Evolutionary conservation across 2,329 filamentous ascomycete genomes (phyloP).

Genomic region (Nannizziopsis barbatae): DNA sequence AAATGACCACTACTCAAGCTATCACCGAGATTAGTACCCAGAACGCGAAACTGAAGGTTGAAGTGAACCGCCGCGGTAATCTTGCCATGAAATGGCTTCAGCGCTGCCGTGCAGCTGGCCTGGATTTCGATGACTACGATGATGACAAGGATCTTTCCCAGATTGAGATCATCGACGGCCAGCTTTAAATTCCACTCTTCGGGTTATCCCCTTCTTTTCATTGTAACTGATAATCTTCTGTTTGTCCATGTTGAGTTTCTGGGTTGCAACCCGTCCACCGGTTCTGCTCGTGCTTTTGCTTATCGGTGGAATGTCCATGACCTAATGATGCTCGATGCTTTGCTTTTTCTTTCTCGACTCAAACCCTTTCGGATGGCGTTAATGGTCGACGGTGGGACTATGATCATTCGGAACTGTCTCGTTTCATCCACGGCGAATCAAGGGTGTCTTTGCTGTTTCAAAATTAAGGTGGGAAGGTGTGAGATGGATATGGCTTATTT

Average conservation of each 20-base stretch:
- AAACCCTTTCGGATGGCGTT: conserved; percentile 3
- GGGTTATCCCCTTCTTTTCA: conserved; percentile 13
- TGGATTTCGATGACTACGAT: conserved; percentile 41
- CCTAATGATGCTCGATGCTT: conserved; percentile 3
- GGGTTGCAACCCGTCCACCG: background rate
- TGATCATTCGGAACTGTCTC: background rate
- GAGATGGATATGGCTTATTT: background rate
- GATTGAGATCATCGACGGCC: conserved; percentile 14
- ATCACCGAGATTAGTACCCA: conserved; percentile 81
- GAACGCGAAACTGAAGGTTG: conserved; percentile 89
- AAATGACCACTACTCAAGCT: conserved; percentile 36
- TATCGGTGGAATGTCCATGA: conserved; percentile 1
- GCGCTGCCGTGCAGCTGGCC: conserved; percentile 37
- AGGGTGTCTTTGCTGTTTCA: conserved; percentile 1
- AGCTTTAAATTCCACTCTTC: conserved; percentile 23
- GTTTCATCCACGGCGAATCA: conserved; percentile 3
- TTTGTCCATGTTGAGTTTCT: background rate
- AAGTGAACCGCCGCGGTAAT: conserved; percentile 76
- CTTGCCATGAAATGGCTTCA: conserved; percentile 42
- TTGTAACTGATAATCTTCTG: background rate
- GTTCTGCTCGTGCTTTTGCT: background rate
- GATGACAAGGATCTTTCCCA: conserved; percentile 32
- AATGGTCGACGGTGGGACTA: background rate
- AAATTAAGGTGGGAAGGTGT: background rate
- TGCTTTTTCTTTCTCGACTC: conserved; percentile 1